Percentiles rank a stretch among this genome's conserved stretches.
Conservation (phyloP, 2,329 filamentous ascomycete species). For the Amauroascus verrucosus region DNA sequence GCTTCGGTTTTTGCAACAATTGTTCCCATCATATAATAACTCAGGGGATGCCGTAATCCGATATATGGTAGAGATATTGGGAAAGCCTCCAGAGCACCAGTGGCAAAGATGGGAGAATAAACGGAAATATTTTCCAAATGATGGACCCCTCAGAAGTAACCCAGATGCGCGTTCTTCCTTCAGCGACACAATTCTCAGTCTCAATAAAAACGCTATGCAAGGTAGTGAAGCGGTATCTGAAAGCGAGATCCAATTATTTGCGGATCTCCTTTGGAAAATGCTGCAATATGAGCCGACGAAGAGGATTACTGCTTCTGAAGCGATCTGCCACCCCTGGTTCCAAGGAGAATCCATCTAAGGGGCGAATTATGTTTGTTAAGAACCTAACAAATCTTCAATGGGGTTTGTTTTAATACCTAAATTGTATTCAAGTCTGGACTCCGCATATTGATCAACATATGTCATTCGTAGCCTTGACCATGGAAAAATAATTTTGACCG, state of each 20-base stretch:
- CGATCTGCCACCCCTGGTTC: background rate
- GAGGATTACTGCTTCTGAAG: background rate
- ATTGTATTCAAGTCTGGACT: too few relatives aligned
- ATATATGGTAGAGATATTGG: background rate
- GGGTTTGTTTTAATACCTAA: background rate
- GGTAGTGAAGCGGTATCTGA: background rate
- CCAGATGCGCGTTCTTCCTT: background rate
- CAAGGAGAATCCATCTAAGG: background rate
- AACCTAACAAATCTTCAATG: background rate
- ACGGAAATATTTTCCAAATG: background rate
- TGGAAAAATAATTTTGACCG: too few relatives aligned
- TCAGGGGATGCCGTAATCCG: background rate
- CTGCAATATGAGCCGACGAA: background rate
- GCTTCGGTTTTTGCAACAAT: background rate
- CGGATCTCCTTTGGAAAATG: conserved; percentile 1
- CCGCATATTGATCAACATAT: too few relatives aligned
- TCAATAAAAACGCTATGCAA: background rate
- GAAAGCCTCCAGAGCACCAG: background rate
- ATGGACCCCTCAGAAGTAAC: background rate
- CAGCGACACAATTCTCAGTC: background rate
- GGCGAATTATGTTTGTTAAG: background rate
- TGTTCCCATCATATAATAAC: background rate
- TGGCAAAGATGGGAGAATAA: background rate
- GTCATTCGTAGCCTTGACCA: too few relatives aligned
- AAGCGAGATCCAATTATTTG: background rate